phyloP scores from a whole-genome alignment of 352 stramenopile species.

The Phytophthora colocasiae region DNA sequence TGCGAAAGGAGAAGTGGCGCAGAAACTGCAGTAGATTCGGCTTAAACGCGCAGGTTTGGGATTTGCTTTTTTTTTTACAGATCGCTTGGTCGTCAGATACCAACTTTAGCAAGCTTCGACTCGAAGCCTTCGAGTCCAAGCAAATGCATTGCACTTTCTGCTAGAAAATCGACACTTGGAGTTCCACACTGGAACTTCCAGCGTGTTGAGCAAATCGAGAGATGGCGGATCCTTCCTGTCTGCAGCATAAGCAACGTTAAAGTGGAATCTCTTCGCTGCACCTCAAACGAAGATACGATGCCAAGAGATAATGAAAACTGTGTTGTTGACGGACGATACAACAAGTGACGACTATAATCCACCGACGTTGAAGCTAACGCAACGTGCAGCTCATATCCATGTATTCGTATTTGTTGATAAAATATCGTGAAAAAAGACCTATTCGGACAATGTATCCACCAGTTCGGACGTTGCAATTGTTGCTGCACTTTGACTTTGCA shows the following conservation, averaged over 20 bases:
- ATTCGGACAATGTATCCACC: background rate
- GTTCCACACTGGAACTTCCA: background rate
- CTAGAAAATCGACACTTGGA: conserved; percentile 5
- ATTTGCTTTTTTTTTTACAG: conserved; percentile 18
- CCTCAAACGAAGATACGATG: conserved; percentile 1
- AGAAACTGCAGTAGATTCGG: conserved; percentile 2
- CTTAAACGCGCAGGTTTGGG: background rate
- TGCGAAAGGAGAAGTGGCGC: conserved; percentile 17
- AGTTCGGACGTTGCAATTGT: conserved; percentile 26
- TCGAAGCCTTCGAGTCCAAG: background rate
- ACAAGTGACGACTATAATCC: conserved; percentile 1
- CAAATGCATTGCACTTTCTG: conserved; percentile 18
- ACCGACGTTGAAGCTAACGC: background rate
- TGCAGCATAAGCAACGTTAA: background rate
- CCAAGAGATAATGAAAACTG: background rate
- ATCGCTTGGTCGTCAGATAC: conserved; percentile 27
- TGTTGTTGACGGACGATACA: conserved; percentile 8
- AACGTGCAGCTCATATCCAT: background rate
- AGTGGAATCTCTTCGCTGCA: too few species aligned
- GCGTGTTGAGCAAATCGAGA: conserved; percentile 1
- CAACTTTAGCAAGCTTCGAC: conserved; percentile 5
- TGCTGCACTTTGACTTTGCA: conserved; percentile 13
- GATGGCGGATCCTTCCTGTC: conserved; percentile 1
- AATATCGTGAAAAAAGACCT: background rate
- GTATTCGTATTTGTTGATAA: conserved; percentile 5